Conservation (phyloP, 495 filamentous ascomycete genomes). For the Neurospora sp. region DNA sequence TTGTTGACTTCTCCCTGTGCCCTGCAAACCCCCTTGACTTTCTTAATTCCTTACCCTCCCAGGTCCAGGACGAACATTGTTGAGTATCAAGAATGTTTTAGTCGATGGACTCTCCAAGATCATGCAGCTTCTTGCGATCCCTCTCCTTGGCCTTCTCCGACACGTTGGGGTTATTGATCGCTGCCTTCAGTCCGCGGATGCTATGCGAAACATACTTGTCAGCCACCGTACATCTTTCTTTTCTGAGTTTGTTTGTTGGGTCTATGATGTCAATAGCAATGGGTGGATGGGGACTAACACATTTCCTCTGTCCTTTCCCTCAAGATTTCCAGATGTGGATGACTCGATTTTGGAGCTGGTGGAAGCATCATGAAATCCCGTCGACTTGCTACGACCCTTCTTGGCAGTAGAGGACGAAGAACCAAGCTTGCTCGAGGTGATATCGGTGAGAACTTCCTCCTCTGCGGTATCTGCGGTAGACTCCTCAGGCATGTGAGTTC, state of each 20-base stretch:
- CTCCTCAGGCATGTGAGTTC: neutral
- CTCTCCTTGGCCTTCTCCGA: constrained; percentile 21
- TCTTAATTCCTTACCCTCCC: neutral
- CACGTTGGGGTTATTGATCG: constrained; percentile 14
- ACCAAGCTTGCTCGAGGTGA: neutral
- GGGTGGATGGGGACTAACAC: constrained; percentile 6
- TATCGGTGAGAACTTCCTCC: neutral
- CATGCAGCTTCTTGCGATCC: constrained; percentile 19
- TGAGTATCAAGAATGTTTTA: neutral
- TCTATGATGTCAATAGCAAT: neutral
- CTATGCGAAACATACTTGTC: neutral
- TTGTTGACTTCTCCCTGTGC: neutral
- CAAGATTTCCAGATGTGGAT: neutral
- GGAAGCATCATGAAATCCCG: constrained; percentile 2
- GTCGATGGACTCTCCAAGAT: constrained; percentile 15
- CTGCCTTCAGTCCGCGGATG: constrained; percentile 13
- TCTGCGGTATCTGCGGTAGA: neutral
- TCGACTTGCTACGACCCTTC: constrained; percentile 9
- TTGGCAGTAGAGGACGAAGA: neutral
- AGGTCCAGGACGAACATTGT: neutral
- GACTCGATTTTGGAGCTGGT: neutral
- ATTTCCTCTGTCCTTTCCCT: constrained; percentile 13
- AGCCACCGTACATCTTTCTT: neutral
- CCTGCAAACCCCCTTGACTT: neutral
- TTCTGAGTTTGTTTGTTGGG: neutral